phyloP scores from a whole-genome alignment of 768 basidiomycete genomes.

The Amanita fuliginea region DNA sequence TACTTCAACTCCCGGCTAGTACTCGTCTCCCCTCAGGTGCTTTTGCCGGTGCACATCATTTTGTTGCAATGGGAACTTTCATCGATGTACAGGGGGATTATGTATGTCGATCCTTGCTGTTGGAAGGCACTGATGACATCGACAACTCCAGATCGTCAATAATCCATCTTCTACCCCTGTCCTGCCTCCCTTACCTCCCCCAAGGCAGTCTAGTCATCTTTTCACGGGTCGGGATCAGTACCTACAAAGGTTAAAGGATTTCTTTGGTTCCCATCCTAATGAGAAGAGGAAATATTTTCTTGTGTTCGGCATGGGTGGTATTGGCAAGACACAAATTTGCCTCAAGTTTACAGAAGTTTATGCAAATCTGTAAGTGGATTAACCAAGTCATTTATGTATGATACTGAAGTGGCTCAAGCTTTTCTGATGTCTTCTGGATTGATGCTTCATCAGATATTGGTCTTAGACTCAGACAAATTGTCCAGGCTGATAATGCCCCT shows the following conservation, averaged over 20 bases:
- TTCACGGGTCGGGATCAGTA: slow-evolving; percentile 6
- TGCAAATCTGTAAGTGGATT: not conserved
- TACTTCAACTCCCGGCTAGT: no score
- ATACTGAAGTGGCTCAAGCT: not conserved
- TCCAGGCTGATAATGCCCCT: not conserved
- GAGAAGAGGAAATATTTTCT: slow-evolving; percentile 6
- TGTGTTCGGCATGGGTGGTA: slow-evolving; percentile 12
- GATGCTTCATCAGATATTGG: slow-evolving; percentile 11
- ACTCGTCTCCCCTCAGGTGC: no score
- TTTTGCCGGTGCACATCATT: no score
- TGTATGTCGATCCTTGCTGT: not conserved
- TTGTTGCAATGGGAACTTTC: no score
- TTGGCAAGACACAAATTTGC: slow-evolving; percentile 8
- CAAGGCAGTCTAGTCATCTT: not conserved
- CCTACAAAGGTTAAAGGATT: slow-evolving; percentile 6
- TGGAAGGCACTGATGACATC: not conserved
- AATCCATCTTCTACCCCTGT: not conserved
- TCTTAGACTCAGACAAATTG: slow-evolving; percentile 5
- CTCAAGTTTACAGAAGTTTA: not conserved
- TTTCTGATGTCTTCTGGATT: slow-evolving; percentile 14
- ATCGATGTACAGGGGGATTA: not conserved
- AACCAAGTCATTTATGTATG: not conserved
- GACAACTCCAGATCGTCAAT: not conserved
- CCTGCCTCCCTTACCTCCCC: not conserved
- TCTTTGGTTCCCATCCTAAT: slow-evolving; percentile 3